Evolutionary conservation across 768 basidiomycete genomes (phyloP).

Genomic region (Tylopilus balloui): DNA sequence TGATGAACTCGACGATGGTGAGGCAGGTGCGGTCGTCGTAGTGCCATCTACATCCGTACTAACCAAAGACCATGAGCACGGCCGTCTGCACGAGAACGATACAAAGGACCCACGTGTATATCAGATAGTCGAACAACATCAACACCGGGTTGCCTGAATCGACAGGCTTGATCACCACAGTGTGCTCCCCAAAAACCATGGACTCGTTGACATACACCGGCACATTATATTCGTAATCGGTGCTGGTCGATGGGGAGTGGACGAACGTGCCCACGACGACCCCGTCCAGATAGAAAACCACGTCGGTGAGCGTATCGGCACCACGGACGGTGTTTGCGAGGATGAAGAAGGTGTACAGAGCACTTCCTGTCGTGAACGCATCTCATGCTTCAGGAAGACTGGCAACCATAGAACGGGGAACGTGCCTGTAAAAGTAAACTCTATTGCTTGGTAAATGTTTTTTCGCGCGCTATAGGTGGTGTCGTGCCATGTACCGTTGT

Average conservation of each 20-base stretch:
- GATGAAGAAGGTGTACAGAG: slow-evolving; percentile 19
- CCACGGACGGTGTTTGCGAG: slow-evolving; percentile 1
- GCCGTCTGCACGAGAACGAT: not conserved
- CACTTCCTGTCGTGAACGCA: slow-evolving; percentile 15
- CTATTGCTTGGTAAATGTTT: not conserved
- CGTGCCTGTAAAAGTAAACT: slow-evolving; percentile 14
- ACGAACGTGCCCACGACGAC: not conserved
- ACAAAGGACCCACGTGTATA: slow-evolving; percentile 14
- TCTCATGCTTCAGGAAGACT: too few relatives aligned
- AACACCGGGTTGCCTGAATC: not conserved
- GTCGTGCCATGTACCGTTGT: slow-evolving; percentile 20
- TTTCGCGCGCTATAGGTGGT: not conserved
- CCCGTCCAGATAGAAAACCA: slow-evolving; percentile 10
- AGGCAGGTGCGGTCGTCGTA: not conserved
- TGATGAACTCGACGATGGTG: too few relatives aligned
- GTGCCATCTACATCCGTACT: not conserved
- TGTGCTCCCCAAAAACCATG: slow-evolving; percentile 3
- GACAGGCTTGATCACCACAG: slow-evolving; percentile 6
- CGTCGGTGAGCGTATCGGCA: not conserved
- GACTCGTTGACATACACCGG: slow-evolving; percentile 11
- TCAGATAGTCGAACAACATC: slow-evolving; percentile 18
- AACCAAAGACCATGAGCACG: not conserved
- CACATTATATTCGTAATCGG: slow-evolving; percentile 13
- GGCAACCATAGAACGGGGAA: too few relatives aligned
- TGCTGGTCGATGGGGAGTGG: not conserved